Evolutionary conservation across 164 flowering plant genomes (phyloP), one percentile per base, ranked within the genome.

Genomic region (Aristolochia fimbriata): DNA sequence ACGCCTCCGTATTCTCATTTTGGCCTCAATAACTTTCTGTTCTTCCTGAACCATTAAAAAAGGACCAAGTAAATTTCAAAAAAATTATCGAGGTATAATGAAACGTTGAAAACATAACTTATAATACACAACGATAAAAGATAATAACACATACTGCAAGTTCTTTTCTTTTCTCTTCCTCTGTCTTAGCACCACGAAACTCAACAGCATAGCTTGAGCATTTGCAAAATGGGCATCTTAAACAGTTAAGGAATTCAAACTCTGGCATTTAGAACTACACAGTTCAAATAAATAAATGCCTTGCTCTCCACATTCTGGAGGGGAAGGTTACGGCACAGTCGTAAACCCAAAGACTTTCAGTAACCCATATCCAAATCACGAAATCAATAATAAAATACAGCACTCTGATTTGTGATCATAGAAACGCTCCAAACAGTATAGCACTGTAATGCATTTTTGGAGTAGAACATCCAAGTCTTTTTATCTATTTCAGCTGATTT

Each of bases 201-300:
- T 74, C 73, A 30, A 74, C 78, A 51, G 68, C 68, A 63, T 74
- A 74, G 24, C 67, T 48, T 27, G 70, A 56, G 21, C 46, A 49
- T 58, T 74, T 74, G 60, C 78, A 74, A 58, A 74, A 74, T 50
- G 75, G 78, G 66, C 78, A 74, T 37, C 78, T 74, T 59, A 41
- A 52, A 53, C 31, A 60, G 74, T 37, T 71, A 47, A 74, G 72
- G 65, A 70, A 52, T 47, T 47, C 63, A 62, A 47, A 15, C 43
- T 37, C 37, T 37, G 12, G 43, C 43, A 37, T 37, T 37, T 37
- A 37, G 43, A 37, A 7, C 10, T 37, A 31, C 15, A 56, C 47
- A 57, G 1, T 37, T 7, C 1, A 37, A 37, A 37, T 37, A 37
- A 1, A 7, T 6, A 37, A 37, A 7, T 37, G 43, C 12, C 43